phyloP scores from a whole-genome alignment of 495 filamentous ascomycete genomes.

The Xylona heveae region DNA sequence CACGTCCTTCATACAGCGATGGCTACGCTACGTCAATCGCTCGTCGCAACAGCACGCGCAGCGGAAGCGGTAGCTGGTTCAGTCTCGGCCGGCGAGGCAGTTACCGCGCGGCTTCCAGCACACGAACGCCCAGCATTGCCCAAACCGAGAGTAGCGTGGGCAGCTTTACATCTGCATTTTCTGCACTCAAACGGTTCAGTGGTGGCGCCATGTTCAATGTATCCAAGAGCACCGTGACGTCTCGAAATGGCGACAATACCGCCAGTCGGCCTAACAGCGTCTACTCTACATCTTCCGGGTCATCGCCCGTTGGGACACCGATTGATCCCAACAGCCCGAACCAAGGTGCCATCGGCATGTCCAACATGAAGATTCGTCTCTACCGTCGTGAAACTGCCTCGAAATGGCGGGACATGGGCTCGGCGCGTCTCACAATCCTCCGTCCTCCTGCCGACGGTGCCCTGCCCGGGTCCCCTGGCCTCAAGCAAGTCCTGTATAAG shows the following conservation, averaged over 20 bases:
- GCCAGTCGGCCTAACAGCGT: constrained; percentile 34
- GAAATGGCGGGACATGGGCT: constrained; percentile 81
- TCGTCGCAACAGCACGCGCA: constrained; percentile 14
- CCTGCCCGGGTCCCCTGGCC: constrained; percentile 15
- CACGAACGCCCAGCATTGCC: constrained; percentile 24
- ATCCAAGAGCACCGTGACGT: constrained; percentile 34
- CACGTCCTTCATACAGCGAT: constrained; percentile 21
- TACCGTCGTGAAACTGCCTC: constrained; percentile 55
- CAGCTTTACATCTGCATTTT: constrained; percentile 36
- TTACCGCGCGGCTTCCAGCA: constrained; percentile 20
- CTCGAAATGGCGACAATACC: constrained; percentile 31
- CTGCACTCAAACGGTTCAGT: constrained; percentile 52
- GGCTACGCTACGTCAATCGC: constrained; percentile 18
- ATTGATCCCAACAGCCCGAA: constrained; percentile 31
- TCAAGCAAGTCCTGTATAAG: constrained; percentile 13
- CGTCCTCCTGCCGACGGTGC: constrained; percentile 34
- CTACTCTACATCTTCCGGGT: constrained; percentile 26
- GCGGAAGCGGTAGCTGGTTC: constrained; percentile 12
- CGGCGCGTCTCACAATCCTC: constrained; percentile 62
- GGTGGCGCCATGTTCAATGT: constrained; percentile 57
- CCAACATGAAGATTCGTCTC: constrained; percentile 62
- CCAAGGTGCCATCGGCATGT: constrained; percentile 34
- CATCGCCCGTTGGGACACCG: constrained; percentile 19
- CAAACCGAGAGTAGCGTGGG: constrained; percentile 30
- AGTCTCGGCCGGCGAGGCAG: constrained; percentile 4